These are phyloP conservation scores for Lactifluus hygrophoroides DNA, from an alignment of 768 basidiomycete species.

Conservation along the genomic window DNA sequence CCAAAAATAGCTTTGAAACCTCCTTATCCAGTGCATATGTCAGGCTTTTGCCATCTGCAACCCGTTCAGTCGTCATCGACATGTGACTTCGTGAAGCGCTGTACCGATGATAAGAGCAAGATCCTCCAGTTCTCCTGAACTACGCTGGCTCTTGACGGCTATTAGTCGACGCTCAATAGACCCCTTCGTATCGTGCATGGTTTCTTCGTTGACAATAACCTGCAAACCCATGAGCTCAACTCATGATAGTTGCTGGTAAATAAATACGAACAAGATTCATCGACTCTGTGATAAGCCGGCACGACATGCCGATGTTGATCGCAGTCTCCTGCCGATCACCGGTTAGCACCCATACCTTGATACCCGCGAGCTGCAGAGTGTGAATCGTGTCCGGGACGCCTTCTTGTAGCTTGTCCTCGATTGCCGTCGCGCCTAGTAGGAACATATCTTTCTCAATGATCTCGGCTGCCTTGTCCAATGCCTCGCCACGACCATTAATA, in stretches of 20 bases:
- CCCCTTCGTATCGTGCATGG: constrained; percentile 68
- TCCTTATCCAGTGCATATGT: constrained; percentile 91
- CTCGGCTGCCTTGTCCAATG: constrained; percentile 90
- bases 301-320: constrained; percentile 98
- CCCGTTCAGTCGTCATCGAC: neutral
- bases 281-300: constrained; percentile 91
- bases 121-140: constrained; percentile 87
- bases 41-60: constrained; percentile 87
- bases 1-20: constrained; percentile 80
- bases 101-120: constrained; percentile 89
- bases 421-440: constrained; percentile 91
- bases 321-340: constrained; percentile 99
- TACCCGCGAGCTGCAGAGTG: constrained; percentile 94
- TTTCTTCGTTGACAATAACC: constrained; percentile 94
- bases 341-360: constrained; percentile 98
- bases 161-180: constrained; percentile 82
- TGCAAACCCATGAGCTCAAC: constrained; percentile 26
- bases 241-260: neutral
- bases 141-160: constrained; percentile 90
- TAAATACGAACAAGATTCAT: constrained; percentile 78
- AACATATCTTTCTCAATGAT: constrained; percentile 92
- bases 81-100: neutral
- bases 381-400: constrained; percentile 98
- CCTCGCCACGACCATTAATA: constrained; percentile 90
- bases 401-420: constrained; percentile 97